Percentiles rank a stretch among this genome's conserved stretches.
Evolutionary conservation across 192 early-diverging fungal species (phyloP).

Genomic region (Linnemannia hyalina): DNA sequence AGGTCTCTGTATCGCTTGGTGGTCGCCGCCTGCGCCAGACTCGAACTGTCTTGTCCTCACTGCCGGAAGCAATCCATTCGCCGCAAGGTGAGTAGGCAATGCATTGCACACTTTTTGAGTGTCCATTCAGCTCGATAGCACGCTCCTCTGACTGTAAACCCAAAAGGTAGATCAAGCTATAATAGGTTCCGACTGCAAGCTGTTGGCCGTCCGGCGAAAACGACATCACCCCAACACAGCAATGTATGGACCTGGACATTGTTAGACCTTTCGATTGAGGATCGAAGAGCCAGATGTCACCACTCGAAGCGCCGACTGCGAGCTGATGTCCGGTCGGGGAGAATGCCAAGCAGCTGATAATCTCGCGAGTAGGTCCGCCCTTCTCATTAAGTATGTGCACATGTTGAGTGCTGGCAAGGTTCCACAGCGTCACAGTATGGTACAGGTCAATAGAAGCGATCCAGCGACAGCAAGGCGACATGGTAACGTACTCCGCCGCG

Average conservation of each 20-base stretch:
- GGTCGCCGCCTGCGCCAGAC: neutral
- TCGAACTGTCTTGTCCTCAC: neutral
- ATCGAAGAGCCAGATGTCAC: too few relatives aligned
- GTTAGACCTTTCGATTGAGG: too few relatives aligned
- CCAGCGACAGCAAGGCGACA: neutral
- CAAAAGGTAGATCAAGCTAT: neutral
- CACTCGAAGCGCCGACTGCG: too few relatives aligned
- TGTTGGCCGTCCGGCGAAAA: neutral
- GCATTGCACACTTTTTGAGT: too few relatives aligned
- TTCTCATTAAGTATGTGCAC: too few relatives aligned
- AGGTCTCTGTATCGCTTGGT: too few relatives aligned
- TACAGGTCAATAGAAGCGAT: neutral
- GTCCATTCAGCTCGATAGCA: too few relatives aligned
- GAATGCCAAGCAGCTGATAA: too few relatives aligned
- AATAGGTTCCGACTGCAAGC: neutral
- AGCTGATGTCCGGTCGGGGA: too few relatives aligned
- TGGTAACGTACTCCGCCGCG: neutral
- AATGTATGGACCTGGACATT: too few relatives aligned
- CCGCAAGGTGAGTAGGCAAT: neutral
- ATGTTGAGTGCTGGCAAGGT: neutral
- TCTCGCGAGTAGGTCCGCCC: too few relatives aligned
- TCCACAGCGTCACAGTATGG: neutral
- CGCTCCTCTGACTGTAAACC: neutral
- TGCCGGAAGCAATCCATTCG: neutral
- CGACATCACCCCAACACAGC: neutral